phyloP scores from a whole-genome alignment of 352 stramenopile genomes.

The Phytophthora podocarpi region DNA sequence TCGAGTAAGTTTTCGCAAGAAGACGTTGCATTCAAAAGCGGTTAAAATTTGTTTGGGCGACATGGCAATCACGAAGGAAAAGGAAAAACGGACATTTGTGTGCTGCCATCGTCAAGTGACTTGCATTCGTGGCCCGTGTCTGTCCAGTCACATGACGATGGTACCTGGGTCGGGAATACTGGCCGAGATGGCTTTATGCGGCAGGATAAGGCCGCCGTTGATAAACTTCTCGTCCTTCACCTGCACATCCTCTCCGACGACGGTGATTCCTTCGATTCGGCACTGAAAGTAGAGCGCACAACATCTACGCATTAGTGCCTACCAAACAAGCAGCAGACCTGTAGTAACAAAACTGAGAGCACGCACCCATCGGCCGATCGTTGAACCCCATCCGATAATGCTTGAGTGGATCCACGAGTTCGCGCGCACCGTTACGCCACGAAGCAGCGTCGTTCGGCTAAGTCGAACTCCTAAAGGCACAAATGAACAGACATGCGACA shows the following conservation, averaged over 20 bases:
- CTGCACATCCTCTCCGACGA: conserved; percentile 88
- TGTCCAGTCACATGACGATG: conserved; percentile 80
- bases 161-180: conserved; percentile 86
- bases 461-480: conserved; percentile 68
- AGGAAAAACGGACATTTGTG: neutral
- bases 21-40: neutral
- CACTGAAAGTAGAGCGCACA: conserved; percentile 47
- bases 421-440: conserved; percentile 72
- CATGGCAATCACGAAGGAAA: conserved; percentile 17
- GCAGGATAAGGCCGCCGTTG: conserved; percentile 87
- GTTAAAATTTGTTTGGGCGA: conserved; percentile 19
- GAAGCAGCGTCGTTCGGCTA: conserved; percentile 80
- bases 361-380: conserved; percentile 82
- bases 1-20: neutral
- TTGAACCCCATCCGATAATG: conserved; percentile 91
- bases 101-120: no score
- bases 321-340: neutral
- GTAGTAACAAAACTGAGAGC: neutral
- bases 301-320: neutral
- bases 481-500: neutral
- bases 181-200: conserved; percentile 88
- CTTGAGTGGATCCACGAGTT: conserved; percentile 89
- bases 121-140: no score
- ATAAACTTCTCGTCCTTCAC: conserved; percentile 91
- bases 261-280: conserved; percentile 82